Evolutionary conservation across 345 rosid species (phyloP).

Genomic region (Citrus medica): DNA sequence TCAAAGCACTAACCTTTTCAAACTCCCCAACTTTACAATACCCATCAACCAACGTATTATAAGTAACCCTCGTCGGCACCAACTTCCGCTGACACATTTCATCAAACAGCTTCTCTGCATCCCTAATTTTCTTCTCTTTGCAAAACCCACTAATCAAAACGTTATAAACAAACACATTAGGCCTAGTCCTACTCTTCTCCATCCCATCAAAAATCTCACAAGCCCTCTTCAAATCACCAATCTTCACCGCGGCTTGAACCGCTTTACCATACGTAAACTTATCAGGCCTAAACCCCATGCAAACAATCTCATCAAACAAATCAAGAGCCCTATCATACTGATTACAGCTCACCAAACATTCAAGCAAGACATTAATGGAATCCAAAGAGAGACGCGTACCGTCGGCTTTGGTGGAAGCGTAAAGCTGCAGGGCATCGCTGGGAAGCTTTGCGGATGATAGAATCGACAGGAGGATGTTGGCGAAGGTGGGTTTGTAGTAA

Average conservation of each 20-base stretch:
- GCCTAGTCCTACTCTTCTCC: conserved; percentile 44
- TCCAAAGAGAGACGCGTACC: conserved; percentile 44
- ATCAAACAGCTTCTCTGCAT: conserved; percentile 64
- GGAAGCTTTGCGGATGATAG: conserved; percentile 45
- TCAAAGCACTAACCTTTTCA: conserved; percentile 41
- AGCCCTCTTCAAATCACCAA: conserved; percentile 55
- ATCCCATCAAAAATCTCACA: conserved; percentile 46
- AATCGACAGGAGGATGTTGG: conserved; percentile 39
- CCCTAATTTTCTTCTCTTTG: conserved; percentile 49
- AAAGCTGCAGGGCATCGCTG: conserved; percentile 43
- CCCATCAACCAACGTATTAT: conserved; percentile 70
- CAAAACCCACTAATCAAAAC: conserved; percentile 56
- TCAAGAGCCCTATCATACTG: conserved; percentile 38
- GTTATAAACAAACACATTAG: conserved; percentile 60
- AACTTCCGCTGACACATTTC: conserved; percentile 50
- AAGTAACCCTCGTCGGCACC: conserved; percentile 45
- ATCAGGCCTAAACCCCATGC: conserved; percentile 50
- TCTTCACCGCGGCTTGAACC: conserved; percentile 63
- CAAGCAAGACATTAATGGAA: conserved; percentile 40
- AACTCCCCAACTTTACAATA: conserved; percentile 60
- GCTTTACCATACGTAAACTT: conserved; percentile 62
- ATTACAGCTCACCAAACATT: conserved; percentile 35
- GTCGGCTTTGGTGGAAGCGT: conserved; percentile 36
- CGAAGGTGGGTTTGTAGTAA: conserved; percentile 37
- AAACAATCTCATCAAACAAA: conserved; percentile 47